phyloP scores from a whole-genome alignment of 768 basidiomycete species.

The Lactifluus subvellereus region DNA sequence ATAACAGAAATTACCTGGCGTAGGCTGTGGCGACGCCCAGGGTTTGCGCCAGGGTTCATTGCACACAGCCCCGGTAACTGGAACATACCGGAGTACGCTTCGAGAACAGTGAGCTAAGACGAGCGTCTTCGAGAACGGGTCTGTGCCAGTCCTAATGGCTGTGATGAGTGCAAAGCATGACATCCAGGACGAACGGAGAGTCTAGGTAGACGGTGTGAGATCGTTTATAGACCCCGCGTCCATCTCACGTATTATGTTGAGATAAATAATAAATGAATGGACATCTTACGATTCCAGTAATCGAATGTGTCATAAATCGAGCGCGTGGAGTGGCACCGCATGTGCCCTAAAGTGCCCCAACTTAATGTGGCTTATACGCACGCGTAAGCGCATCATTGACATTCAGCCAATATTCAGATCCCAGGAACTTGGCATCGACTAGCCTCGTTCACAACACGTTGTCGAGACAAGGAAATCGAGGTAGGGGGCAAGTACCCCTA shows the following conservation, averaged over 20 bases:
- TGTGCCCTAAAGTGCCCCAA: slow-evolving; percentile 4
- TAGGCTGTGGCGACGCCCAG: neutral
- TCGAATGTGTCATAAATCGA: slow-evolving; percentile 12
- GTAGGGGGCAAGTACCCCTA: neutral
- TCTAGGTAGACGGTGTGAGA: neutral
- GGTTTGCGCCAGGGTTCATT: slow-evolving; percentile 3
- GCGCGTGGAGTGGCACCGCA: slow-evolving; percentile 14
- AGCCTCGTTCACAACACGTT: slow-evolving; percentile 24
- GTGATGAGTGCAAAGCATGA: slow-evolving; percentile 1
- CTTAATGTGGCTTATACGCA: slow-evolving; percentile 14
- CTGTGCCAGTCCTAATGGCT: neutral
- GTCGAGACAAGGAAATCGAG: neutral
- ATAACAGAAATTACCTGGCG: neutral
- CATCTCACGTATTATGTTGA: slow-evolving; percentile 13
- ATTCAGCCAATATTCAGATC: neutral
- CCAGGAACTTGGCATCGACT: slow-evolving; percentile 13
- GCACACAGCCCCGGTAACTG: slow-evolving; percentile 1
- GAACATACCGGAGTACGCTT: neutral
- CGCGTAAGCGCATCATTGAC: neutral
- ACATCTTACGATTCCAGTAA: slow-evolving; percentile 8
- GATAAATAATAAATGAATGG: slow-evolving; percentile 6
- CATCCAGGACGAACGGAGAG: slow-evolving; percentile 3
- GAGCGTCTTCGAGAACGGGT: neutral
- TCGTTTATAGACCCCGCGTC: slow-evolving; percentile 11
- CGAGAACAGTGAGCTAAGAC: neutral